phyloP scores from a whole-genome alignment of 2,329 filamentous ascomycete genomes.

The Thermoascus crustaceus region DNA sequence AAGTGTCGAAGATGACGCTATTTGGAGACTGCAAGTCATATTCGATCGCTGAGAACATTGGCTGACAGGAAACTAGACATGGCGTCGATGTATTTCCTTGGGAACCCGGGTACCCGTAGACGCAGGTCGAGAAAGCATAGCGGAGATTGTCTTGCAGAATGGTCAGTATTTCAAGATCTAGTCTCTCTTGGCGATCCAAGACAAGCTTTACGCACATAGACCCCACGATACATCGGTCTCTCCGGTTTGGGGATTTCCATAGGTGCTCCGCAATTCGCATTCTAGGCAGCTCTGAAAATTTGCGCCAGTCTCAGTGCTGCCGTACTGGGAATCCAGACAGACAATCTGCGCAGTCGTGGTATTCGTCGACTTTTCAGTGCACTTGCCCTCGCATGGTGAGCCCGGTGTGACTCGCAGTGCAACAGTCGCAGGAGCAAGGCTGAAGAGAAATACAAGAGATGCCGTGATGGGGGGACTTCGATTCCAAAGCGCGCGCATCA shows the following conservation, averaged over 20 bases:
- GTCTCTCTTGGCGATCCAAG: not conserved
- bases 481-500: too few relatives aligned
- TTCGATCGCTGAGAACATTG: slow-evolving; percentile 24
- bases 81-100: slow-evolving; percentile 34
- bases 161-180: slow-evolving; percentile 5
- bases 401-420: slow-evolving; percentile 25
- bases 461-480: too few relatives aligned
- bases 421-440: slow-evolving; percentile 14
- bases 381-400: slow-evolving; percentile 32
- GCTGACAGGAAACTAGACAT: slow-evolving; percentile 36
- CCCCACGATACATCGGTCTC: slow-evolving; percentile 40
- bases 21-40: slow-evolving; percentile 22
- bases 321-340: slow-evolving; percentile 33
- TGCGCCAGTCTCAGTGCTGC: slow-evolving; percentile 23
- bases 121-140: slow-evolving; percentile 36
- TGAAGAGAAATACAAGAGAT: too few relatives aligned
- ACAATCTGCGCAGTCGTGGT: slow-evolving; percentile 35
- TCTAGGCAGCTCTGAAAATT: slow-evolving; percentile 34
- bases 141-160: slow-evolving; percentile 35
- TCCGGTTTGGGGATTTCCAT: slow-evolving; percentile 22
- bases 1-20: slow-evolving; percentile 24
- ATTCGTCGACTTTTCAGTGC: slow-evolving; percentile 22
- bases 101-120: slow-evolving; percentile 33
- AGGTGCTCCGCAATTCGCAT: slow-evolving; percentile 35
- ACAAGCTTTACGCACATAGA: slow-evolving; percentile 30